Evolutionary conservation across 2,329 filamentous ascomycete genomes (phyloP), one percentile per base, ranked within the genome.

Genomic region (Hymenoscyphus repandus): DNA sequence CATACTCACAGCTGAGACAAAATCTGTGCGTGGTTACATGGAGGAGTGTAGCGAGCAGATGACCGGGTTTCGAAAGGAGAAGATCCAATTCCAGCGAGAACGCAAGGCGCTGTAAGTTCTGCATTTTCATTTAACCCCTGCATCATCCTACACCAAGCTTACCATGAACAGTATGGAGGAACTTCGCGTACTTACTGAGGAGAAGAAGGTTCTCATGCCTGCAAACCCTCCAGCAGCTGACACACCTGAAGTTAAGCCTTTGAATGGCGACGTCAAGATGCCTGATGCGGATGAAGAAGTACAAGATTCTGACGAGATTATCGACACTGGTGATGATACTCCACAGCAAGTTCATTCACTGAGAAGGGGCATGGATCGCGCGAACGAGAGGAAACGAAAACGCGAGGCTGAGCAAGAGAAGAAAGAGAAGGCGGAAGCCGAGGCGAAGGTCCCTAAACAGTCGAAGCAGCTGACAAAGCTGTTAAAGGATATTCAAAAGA

Each of bases 61-160:
- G 91, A 99, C 93, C 1, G 82, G 84, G 49, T 90, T 95, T 64
- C 85, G 93, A 45, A 99, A 99, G 69, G 88, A 95, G 66, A 96
- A 96, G 72, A 96, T 96, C 54, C 89, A 95, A 58, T 86, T 83
- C 70, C 92, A 97, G 70, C 82, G 90, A 58, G 82, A 87, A 60
- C 83, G 87, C 57, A 84, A 84, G 59, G 76, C 79, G 68, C 73
- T 75, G 79, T 84, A 72, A 69, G 80, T 77, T 20, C 18, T 46
- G 7, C 22, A 27, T 7, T 4, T 27, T 27, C n/a, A 27, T 27
- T 27, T 27, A 7, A 27, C 22, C 22, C 36, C 11, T 3, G 6
- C 10, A 10, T 2, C 20, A 2, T 7, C 34, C 18, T n/a, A 43
- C 10, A 39, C 37, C 27, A 47, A 52, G 52, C 62, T 73, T 55